Evolutionary conservation across 164 flowering plant genomes (phyloP).

Genomic region (grape (Vitis vinifera)): ASM3070453v1 NC_081821.1:12948501-12949000

Average conservation of each 20-base stretch:
- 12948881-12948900: neutral
- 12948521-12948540: neutral
- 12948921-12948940: neutral
- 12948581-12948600: slow-evolving; percentile 24
- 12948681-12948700: slow-evolving; percentile 14
- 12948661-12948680: slow-evolving; percentile 12
- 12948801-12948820: too few species aligned
- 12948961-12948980: too few species aligned
- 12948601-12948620: slow-evolving; percentile 17
- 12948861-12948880: neutral
- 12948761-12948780: neutral
- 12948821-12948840: too few species aligned
- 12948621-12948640: slow-evolving; percentile 10
- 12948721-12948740: neutral
- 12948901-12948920: neutral
- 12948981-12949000: too few species aligned
- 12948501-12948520: slow-evolving; percentile 23
- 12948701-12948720: slow-evolving; percentile 29
- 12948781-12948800: too few species aligned
- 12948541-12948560: neutral
- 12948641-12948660: neutral
- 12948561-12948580: slow-evolving; percentile 9
- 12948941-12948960: too few species aligned
- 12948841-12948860: too few species aligned
- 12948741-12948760: slow-evolving; percentile 5